phyloP scores from a whole-genome alignment of 2,329 filamentous ascomycete species.

The Fulvia fulva region DNA sequence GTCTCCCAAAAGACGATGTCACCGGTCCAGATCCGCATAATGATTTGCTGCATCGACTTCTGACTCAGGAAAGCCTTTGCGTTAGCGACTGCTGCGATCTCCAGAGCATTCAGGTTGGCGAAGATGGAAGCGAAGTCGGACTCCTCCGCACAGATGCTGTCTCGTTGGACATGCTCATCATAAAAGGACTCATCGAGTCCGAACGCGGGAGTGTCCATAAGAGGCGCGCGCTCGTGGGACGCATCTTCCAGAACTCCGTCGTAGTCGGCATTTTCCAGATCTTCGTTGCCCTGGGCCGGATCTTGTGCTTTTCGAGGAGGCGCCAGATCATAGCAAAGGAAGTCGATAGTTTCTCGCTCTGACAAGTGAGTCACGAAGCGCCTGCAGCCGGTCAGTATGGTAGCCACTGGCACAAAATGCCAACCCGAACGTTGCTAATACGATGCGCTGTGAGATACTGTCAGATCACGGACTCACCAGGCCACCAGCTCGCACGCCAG shows the following conservation, averaged over 20 bases:
- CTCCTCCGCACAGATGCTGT: constrained; percentile 12
- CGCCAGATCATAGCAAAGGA: constrained; percentile 69
- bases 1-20: constrained; percentile 84
- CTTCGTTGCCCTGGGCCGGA: constrained; percentile 3
- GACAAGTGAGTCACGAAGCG: constrained; percentile 68
- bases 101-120: constrained; percentile 75
- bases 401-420: too few relatives aligned
- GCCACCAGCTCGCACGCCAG: constrained; percentile 77
- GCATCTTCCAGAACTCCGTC: constrained; percentile 11
- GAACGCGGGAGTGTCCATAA: constrained; percentile 13
- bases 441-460: too few relatives aligned
- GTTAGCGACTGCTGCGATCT: constrained; percentile 76
- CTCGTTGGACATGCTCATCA: constrained; percentile 19
- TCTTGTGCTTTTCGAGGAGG: constrained; percentile 6
- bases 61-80: constrained; percentile 84
- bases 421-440: too few relatives aligned
- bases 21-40: constrained; percentile 80
- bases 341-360: constrained; percentile 70
- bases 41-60: constrained; percentile 73
- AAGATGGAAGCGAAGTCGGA: constrained; percentile 59
- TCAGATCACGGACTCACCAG: constrained; percentile 39
- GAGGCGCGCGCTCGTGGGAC: constrained; percentile 19
- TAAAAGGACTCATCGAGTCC: constrained; percentile 24
- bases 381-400: constrained; percentile 28
- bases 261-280: constrained; percentile 17